Evolutionary conservation across 2,329 filamentous ascomycete species (phyloP).

Genomic region (Endoconidiophora laricicola): DNA sequence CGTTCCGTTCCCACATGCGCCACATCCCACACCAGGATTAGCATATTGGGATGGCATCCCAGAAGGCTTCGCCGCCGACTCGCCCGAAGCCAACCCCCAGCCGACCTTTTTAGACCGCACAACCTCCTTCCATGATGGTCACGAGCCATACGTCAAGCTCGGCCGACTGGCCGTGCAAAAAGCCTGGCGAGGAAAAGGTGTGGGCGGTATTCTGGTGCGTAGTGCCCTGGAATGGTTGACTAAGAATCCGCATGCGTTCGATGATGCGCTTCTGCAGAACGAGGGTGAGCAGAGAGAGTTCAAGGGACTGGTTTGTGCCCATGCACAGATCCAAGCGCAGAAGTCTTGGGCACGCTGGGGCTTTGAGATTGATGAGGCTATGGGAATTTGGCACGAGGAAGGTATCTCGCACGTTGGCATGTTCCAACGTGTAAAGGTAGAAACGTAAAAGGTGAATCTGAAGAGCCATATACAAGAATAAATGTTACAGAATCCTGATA

Average conservation of each 20-base stretch:
- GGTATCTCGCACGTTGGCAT: slow-evolving; percentile 76
- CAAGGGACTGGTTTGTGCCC: slow-evolving; percentile 60
- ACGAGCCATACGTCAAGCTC: slow-evolving; percentile 68
- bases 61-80: slow-evolving; percentile 15
- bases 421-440: slow-evolving; percentile 38
- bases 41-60: slow-evolving; percentile 30
- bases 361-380: slow-evolving; percentile 53
- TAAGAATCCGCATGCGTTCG: slow-evolving; percentile 38
- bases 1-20: slow-evolving; percentile 61
- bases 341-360: slow-evolving; percentile 54
- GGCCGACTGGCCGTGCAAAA: slow-evolving; percentile 57
- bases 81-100: slow-evolving; percentile 12
- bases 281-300: slow-evolving; percentile 26
- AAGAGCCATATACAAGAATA: neutral
- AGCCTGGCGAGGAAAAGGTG: slow-evolving; percentile 45
- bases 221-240: slow-evolving; percentile 52
- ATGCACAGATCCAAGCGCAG: slow-evolving; percentile 55
- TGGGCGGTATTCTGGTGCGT: slow-evolving; percentile 50
- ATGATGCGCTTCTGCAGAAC: slow-evolving; percentile 19
- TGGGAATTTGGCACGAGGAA: slow-evolving; percentile 71
- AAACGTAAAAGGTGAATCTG: neutral
- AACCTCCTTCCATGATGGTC: slow-evolving; percentile 38
- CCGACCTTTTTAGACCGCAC: slow-evolving; percentile 22
- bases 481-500: neutral
- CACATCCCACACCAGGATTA: slow-evolving; percentile 39